Base-by-base conservation (phyloP, 345 rosid genomes). In the Syzygium oleosum region DNA sequence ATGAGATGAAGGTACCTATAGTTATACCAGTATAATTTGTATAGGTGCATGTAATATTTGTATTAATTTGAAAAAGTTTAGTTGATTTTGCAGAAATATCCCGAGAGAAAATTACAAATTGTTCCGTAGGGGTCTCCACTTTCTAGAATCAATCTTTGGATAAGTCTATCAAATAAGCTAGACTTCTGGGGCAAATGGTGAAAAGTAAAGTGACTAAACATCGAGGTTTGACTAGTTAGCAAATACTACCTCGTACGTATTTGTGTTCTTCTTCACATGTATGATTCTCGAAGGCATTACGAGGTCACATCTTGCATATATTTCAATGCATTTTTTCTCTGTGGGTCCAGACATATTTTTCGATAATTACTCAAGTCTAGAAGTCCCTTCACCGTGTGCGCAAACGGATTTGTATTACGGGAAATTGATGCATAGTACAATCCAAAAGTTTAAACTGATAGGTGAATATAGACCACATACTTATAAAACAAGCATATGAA, bases 401-500 rank as follows among this genome's bases (percentile, higher is more conserved):
- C 10, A 9, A 12, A 73, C 0, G 0, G 5, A 73, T 9, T 73
- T 73, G 12, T 11, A 13, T 34, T 2, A 41, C 0, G 0, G 80
- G 6, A 38, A 19, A 73, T 34, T 34, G 3, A 34, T 21, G 3
- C 4, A 73, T 0, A 34, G 2, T 65, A 17, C 6, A 17, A 65
- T 65, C 5, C 0, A 0, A 2, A 73, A 73, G 5, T 25, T 34
- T 19, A 38, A 1, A n/a, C 3, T n/a, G 9, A 61, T n/a, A 61
- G 17, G 14, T n/a, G 2, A 61, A 61, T n/a, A 14, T 16, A 61
- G 9, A 61, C 0, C 34, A n/a, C 34, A n/a, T 61, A 17, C 29
- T 61, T 0, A 0, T 27, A 27, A 27, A 59, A 43, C 46, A 61
- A 61, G 2, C 68, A 31, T 68, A 9, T 34, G 19, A 0, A 68